Base-by-base conservation (phyloP, 2,329 filamentous ascomycete genomes). In the Aspergillus unguis region DNA sequence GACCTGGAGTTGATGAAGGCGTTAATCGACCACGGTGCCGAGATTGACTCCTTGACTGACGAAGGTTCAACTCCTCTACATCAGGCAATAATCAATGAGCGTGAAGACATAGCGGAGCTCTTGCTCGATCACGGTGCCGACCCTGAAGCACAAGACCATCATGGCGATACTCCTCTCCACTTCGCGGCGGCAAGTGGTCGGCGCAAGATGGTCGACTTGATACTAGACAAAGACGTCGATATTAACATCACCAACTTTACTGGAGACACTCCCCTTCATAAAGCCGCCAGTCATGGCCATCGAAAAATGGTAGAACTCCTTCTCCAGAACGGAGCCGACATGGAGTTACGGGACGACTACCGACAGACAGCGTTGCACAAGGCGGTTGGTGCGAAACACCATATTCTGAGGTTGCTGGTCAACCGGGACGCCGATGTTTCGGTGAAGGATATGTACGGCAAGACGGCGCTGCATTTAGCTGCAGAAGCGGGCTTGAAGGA, bases 261-360 rank as follows among this genome's bases (percentile, higher is more conserved):
- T 9, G 58, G 55, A 2, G 65, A 67, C 55, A 67, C 63, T 1
- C 59, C 65, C 8, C 54, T 70, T 6, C 62, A 64, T 31, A 63
- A 63, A 31, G 66, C 67, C 17, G 62, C 62, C 8, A 53, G 63
- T 23, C 54, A 59, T 10, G 66, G 65, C 4, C 60, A 64, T 48
- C 58, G 58, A 2, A 61, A 66, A 17, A 58, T 65, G 32, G 64
- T 67, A 10, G 56, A 62, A 17, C 58, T 65, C 33, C 49, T 71
- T 25, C 50, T 69, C 11, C 53, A 61, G 17, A 59, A 54, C 9
- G 62, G 59, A 23, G 62, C 62, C 6, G 53, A 65, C 48, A 54
- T 67, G 35, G 57, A 65, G 4, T 43, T 59, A 6, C 48, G 57
- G 7, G 65, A 69, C 47, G 58, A 62, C 32, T 62, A 58, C 37